Evolutionary conservation across 192 early-diverging fungal species (phyloP), one percentile per base, ranked within the genome.

Genomic region (Mortierella claussenii): DNA sequence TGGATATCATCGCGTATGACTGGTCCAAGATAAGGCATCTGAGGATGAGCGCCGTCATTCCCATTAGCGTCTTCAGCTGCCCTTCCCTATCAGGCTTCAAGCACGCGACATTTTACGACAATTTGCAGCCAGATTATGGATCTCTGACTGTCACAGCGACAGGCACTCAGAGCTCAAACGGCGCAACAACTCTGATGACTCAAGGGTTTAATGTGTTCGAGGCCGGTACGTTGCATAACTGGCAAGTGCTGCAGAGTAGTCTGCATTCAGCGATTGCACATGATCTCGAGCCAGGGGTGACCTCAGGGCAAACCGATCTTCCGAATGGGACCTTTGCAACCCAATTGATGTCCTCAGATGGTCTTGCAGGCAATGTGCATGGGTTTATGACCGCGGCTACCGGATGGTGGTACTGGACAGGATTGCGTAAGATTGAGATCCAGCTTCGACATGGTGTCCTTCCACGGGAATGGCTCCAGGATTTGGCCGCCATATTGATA

Each of bases 371-470:
- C 18, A 53, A 26, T 15, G 34, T 21, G 8, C 34, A 8, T 15
- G 9, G 44, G 11, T 37, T 23, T n/a, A 12, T 15, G 27, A 26
- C 34, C 24, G 31, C 6, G 33, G 20, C 31, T 36, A 23, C 46
- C 15, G 63, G 63, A 26, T 65, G 63, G 63, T 51, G 53, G 48
- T 53, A 37, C 23, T 65, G 63, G 63, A 34, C 50, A 5, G n/a
- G 52, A 12, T 28, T 65, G 6, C 44, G 52, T 9, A 47, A 48
- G 12, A 40, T 65, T 15, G 49, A 65, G 43, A 32, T 65, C 43
- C 27, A 20, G 15, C 23, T 65, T 18, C 30, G 28, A 24, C 8
- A 34, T 30, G 40, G 49, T 7, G 34, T 52, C 2, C 49, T 63
- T 2, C 60, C 60, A 3, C 20, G 34, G n/a, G 52, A 65, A 30